These are phyloP conservation scores for Ilex paraguariensis DNA, from an alignment of 305 asterid genomes.

Conservation along the genomic window DNA sequence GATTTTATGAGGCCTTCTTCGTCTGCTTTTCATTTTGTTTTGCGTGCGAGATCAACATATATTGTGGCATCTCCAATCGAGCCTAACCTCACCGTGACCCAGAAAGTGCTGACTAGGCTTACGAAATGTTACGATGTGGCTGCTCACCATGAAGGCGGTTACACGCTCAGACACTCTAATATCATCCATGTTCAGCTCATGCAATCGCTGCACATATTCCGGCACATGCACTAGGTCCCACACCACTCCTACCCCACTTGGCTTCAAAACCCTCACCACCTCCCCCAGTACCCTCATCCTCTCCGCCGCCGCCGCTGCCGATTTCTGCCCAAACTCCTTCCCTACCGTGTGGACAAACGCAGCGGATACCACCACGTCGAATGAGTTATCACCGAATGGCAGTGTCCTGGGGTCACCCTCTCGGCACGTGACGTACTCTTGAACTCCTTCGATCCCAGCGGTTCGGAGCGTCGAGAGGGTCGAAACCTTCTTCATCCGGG, in stretches of 20 bases:
- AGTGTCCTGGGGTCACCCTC: constrained; percentile 81
- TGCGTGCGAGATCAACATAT: constrained; percentile 34
- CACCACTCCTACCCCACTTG: constrained; percentile 82
- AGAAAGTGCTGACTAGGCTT: constrained; percentile 81
- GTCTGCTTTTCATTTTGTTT: not conserved
- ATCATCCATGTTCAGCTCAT: constrained; percentile 86
- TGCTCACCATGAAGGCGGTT: constrained; percentile 86
- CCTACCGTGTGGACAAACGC: constrained; percentile 89
- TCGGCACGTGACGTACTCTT: constrained; percentile 96
- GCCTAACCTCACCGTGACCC: constrained; percentile 70
- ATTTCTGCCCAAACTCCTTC: constrained; percentile 71
- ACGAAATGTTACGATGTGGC: constrained; percentile 75
- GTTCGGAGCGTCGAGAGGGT: constrained; percentile 51
- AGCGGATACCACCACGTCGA: constrained; percentile 96
- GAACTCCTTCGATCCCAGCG: constrained; percentile 87
- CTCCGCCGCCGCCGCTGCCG: constrained; percentile 92
- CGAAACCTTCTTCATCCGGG: constrained; percentile 14
- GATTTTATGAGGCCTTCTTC: not conserved
- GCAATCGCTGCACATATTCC: constrained; percentile 77
- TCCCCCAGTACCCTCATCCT: constrained; percentile 80
- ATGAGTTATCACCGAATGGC: constrained; percentile 77
- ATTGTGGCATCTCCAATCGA: constrained; percentile 88
- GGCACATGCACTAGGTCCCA: constrained; percentile 92
- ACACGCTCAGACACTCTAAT: constrained; percentile 84
- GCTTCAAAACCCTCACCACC: constrained; percentile 78